Evolutionary conservation across 1,284 basidiomycete genomes (phyloP).

Genomic region (Cryptococcus sp.): DNA sequence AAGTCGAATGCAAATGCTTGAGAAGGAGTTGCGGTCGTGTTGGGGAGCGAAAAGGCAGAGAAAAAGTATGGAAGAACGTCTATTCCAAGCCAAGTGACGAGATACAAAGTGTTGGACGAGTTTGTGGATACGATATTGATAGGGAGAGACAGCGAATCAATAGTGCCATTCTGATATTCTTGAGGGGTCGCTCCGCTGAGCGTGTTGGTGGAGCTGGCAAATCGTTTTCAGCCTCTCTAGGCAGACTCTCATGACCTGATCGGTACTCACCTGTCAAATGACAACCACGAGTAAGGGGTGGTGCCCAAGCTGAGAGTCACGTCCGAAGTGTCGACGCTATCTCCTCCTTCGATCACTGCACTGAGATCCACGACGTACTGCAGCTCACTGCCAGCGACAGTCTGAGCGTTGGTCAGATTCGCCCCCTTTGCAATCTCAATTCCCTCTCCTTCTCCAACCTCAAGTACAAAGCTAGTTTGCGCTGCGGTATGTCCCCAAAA

Average conservation of each 20-base stretch:
- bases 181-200: conserved; percentile 53
- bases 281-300: conserved; percentile 51
- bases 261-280: conserved; percentile 48
- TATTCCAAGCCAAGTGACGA: conserved; percentile 47
- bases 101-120: conserved; percentile 35
- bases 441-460: conserved; percentile 43
- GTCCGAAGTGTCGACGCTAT: conserved; percentile 31
- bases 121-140: conserved; percentile 44
- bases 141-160: conserved; percentile 44
- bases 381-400: conserved; percentile 34
- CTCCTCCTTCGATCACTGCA: conserved; percentile 37
- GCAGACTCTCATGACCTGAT: not conserved
- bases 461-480: conserved; percentile 50
- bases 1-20: conserved; percentile 39
- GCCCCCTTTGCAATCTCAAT: conserved; percentile 30
- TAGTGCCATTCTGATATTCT: conserved; percentile 51
- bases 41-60: conserved; percentile 50
- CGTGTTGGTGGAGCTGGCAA: conserved; percentile 31
- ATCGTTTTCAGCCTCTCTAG: not conserved
- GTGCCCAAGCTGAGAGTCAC: conserved; percentile 40
- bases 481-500: conserved; percentile 52
- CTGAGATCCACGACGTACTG: conserved; percentile 36
- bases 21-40: conserved; percentile 43
- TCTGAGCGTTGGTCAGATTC: conserved; percentile 32
- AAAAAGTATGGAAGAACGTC: conserved; percentile 54